Conservation (phyloP, 805 yeast genomes). For the Ogataea dorogensis region DNA sequence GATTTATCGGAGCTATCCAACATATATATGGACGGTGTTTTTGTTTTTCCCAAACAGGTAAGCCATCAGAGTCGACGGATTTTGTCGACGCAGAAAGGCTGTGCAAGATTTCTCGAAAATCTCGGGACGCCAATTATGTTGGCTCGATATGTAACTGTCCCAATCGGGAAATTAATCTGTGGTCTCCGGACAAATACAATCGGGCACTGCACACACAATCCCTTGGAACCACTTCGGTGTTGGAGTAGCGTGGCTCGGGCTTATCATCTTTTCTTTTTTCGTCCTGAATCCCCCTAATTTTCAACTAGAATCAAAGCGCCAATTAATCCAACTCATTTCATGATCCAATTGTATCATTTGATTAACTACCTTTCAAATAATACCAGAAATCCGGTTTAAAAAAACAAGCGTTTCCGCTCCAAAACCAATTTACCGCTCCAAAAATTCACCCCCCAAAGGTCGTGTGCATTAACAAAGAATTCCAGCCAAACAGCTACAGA, state of each 20-base stretch:
- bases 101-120: not conserved
- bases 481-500: slow-evolving; percentile 2
- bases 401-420: not conserved
- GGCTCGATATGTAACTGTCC: slow-evolving; percentile 8
- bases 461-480: slow-evolving; percentile 12
- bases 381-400: slow-evolving; percentile 2
- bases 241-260: not conserved
- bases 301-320: no score
- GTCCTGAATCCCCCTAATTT: no score
- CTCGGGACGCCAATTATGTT: slow-evolving; percentile 6
- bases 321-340: no score
- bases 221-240: slow-evolving; percentile 1
- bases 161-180: slow-evolving; percentile 4
- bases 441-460: slow-evolving; percentile 1
- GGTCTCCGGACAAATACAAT: slow-evolving; percentile 6
- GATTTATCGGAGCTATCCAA: slow-evolving; percentile 8
- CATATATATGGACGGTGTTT: slow-evolving; percentile 9
- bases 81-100: not conserved
- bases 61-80: slow-evolving; percentile 1
- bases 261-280: slow-evolving; percentile 20
- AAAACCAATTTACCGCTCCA: not conserved
- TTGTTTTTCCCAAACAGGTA: slow-evolving; percentile 9
- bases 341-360: no score
- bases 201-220: slow-evolving; percentile 3
- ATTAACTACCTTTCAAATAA: no score